phyloP scores from a whole-genome alignment of 768 basidiomycete genomes.

The Panus rudis region DNA sequence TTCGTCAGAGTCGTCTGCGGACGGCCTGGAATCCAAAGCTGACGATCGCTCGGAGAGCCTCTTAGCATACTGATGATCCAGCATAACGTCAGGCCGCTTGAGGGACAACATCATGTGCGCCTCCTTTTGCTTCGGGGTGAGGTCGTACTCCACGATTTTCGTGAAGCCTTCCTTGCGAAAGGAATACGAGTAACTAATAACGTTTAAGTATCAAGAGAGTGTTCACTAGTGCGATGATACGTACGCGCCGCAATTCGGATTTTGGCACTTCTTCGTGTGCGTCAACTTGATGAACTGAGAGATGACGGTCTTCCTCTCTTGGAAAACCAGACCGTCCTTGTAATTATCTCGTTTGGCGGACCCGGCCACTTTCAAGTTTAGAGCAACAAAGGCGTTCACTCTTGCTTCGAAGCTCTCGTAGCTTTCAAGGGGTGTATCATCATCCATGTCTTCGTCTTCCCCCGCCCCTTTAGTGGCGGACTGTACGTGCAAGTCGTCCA shows the following conservation, averaged over 20 bases:
- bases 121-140: slow-evolving; percentile 71
- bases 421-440: slow-evolving; percentile 48
- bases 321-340: slow-evolving; percentile 84
- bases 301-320: slow-evolving; percentile 78
- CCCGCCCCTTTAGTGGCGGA: slow-evolving; percentile 25
- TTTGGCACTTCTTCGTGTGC: slow-evolving; percentile 68
- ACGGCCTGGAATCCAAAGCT: background rate
- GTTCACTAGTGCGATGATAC: slow-evolving; percentile 1
- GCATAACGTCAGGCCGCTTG: slow-evolving; percentile 73
- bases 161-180: slow-evolving; percentile 92
- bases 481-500: slow-evolving; percentile 60
- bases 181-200: slow-evolving; percentile 66
- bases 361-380: slow-evolving; percentile 32
- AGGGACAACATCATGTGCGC: slow-evolving; percentile 43
- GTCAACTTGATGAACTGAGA: slow-evolving; percentile 70
- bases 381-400: slow-evolving; percentile 57
- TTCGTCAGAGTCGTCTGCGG: slow-evolving; percentile 20
- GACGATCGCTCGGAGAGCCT: background rate
- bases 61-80: slow-evolving; percentile 31
- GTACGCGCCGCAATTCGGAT: slow-evolving; percentile 72
- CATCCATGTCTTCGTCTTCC: slow-evolving; percentile 37
- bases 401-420: slow-evolving; percentile 54
- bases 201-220: background rate
- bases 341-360: slow-evolving; percentile 70
- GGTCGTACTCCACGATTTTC: slow-evolving; percentile 91